A percentile compares a stretch with the other conserved stretches of the same genome.
These are phyloP conservation scores for Syzygium oleosum DNA, from an alignment of 345 rosid genomes.

Conservation along the genomic window DNA sequence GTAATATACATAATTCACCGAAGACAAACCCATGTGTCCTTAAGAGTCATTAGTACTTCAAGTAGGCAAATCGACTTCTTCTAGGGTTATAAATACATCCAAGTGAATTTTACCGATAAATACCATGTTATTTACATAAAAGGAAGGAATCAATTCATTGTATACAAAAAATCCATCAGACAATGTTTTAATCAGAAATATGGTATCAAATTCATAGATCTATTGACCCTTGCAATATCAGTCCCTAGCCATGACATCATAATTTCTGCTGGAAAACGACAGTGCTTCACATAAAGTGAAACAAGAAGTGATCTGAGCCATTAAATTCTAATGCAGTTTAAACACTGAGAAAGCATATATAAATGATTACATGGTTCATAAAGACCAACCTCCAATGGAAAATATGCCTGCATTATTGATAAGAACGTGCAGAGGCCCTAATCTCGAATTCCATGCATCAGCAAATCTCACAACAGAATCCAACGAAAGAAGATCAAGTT, in stretches of 20 bases:
- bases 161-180: neutral
- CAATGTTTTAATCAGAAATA: neutral
- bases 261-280: neutral
- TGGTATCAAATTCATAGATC: neutral
- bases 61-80: neutral
- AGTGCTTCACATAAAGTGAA: neutral
- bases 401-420: constrained; percentile 93
- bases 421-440: constrained; percentile 68
- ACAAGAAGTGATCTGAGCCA: neutral
- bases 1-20: neutral
- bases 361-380: neutral
- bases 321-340: neutral
- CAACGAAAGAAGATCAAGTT: constrained; percentile 89
- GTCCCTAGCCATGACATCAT: neutral
- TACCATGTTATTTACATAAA: neutral
- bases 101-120: neutral
- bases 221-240: neutral
- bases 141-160: neutral
- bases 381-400: constrained; percentile 72
- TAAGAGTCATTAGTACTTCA: neutral
- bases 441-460: constrained; percentile 58
- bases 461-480: constrained; percentile 69
- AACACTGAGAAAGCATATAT: neutral
- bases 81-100: neutral
- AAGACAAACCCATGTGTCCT: neutral